phyloP scores from a whole-genome alignment of 106 monocot genomes.

The Allium sativum region DNA sequence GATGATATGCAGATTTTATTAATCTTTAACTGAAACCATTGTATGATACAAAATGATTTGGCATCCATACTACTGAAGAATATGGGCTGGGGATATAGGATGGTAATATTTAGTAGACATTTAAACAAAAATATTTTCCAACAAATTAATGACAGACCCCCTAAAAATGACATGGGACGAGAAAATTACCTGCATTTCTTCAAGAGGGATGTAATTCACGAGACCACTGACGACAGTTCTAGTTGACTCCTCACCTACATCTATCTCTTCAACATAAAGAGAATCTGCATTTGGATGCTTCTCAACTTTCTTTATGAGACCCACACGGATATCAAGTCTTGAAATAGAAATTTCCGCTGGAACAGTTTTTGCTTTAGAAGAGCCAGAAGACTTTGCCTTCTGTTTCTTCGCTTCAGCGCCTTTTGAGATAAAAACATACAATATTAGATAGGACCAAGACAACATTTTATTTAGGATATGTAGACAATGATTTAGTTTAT shows the following conservation, averaged over 20 bases:
- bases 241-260: slow-evolving; percentile 74
- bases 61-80: no score
- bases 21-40: no score
- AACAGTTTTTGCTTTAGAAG: slow-evolving; percentile 51
- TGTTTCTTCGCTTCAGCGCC: slow-evolving; percentile 50
- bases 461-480: no score
- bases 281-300: slow-evolving; percentile 98
- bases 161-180: background rate
- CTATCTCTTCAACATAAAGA: slow-evolving; percentile 95
- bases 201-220: slow-evolving; percentile 79
- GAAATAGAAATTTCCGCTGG: slow-evolving; percentile 62
- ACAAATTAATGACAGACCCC: no score
- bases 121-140: no score
- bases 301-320: slow-evolving; percentile 70
- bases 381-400: slow-evolving; percentile 27
- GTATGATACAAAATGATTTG: no score
- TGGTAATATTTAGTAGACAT: no score
- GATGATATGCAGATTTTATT: no score
- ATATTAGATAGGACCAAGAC: no score
- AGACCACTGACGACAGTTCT: slow-evolving; percentile 97
- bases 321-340: slow-evolving; percentile 84
- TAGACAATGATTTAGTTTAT: no score
- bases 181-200: slow-evolving; percentile 83
- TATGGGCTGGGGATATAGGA: no score
- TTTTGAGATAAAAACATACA: background rate